phyloP scores from a whole-genome alignment of 2,329 filamentous ascomycete genomes.

The Ophiocordyceps camponoti-leonardi region DNA sequence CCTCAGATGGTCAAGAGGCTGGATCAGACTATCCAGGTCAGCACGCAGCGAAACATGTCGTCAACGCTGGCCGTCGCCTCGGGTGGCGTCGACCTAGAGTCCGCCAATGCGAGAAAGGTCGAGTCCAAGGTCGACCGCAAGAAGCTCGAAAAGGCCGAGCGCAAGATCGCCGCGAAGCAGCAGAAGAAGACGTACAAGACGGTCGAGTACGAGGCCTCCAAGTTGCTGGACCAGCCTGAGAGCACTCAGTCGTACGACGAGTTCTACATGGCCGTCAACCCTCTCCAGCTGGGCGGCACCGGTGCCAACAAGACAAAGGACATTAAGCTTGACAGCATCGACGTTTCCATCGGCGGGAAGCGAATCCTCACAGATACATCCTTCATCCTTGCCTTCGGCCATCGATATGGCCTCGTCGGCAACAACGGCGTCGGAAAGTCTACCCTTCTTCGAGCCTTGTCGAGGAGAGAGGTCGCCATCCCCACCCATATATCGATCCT shows the following conservation, averaged over 20 bases:
- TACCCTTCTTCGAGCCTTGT: conserved; percentile 82
- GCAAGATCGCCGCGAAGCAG: conserved; percentile 95
- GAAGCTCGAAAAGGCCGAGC: conserved; percentile 97
- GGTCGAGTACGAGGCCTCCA: conserved; percentile 92
- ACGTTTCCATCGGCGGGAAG: conserved; percentile 77
- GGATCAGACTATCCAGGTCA: conserved; percentile 89
- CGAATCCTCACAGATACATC: conserved; percentile 85
- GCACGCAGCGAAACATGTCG: conserved; percentile 86
- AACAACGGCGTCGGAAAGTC: conserved; percentile 99
- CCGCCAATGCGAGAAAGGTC: conserved; percentile 80
- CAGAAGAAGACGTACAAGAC: conserved; percentile 98
- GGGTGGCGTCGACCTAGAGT: conserved; percentile 78
- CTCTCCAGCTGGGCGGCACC: conserved; percentile 63
- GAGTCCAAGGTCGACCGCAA: conserved; percentile 96
- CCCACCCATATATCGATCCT: conserved; percentile 97
- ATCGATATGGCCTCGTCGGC: conserved; percentile 91
- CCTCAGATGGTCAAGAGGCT: conserved; percentile 68
- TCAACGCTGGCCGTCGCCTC: conserved; percentile 81
- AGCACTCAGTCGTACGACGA: conserved; percentile 89
- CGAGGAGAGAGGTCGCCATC: conserved; percentile 82
- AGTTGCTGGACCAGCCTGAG: conserved; percentile 67
- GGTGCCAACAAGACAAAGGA: conserved; percentile 87
- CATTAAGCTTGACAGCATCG: conserved; percentile 92
- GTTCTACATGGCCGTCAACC: conserved; percentile 99
- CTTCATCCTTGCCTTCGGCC: conserved; percentile 77